Conservation (phyloP, 2,329 filamentous ascomycete genomes). For the Exophiala spinifera region DNA sequence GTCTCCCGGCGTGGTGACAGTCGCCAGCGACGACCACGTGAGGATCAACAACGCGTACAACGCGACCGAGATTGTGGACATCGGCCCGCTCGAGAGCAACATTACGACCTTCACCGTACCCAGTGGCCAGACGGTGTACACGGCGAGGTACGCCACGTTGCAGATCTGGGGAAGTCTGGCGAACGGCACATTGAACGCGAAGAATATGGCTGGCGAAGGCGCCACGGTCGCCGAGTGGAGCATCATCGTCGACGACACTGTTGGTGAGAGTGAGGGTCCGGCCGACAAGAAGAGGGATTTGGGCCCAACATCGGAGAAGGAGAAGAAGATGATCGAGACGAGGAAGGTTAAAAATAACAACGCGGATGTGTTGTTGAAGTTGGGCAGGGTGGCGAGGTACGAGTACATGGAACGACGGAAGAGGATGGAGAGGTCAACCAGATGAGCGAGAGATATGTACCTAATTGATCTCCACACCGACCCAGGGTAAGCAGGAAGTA, state of each 20-base stretch:
- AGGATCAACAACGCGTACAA: conserved; percentile 40
- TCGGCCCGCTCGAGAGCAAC: conserved; percentile 41
- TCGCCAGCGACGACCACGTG: conserved; percentile 34
- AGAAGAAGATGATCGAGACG: conserved; percentile 2
- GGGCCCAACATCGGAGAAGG: no score
- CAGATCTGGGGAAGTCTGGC: conserved; percentile 38
- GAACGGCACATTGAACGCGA: conserved; percentile 39
- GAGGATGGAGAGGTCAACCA: conserved; percentile 1
- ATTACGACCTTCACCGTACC: conserved; percentile 34
- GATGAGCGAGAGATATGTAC: no score
- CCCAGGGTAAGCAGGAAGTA: no score
- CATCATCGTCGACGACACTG: conserved; percentile 37
- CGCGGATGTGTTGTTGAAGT: conserved; percentile 13
- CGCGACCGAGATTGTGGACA: conserved; percentile 33
- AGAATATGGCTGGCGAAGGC: conserved; percentile 39
- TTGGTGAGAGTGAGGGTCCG: conserved; percentile 1
- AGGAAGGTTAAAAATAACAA: conserved; percentile 1
- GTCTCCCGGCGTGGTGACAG: conserved; percentile 6
- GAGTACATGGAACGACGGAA: conserved; percentile 6
- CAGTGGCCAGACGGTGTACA: conserved; percentile 31
- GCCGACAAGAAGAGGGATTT: conserved; percentile 6
- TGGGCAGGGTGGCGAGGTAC: conserved; percentile 15
- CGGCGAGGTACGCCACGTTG: conserved; percentile 43
- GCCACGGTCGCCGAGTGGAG: conserved; percentile 50
- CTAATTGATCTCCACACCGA: no score